Conservation (phyloP, 495 filamentous ascomycete species). For the Thermothielavioides terrestris region DNA sequence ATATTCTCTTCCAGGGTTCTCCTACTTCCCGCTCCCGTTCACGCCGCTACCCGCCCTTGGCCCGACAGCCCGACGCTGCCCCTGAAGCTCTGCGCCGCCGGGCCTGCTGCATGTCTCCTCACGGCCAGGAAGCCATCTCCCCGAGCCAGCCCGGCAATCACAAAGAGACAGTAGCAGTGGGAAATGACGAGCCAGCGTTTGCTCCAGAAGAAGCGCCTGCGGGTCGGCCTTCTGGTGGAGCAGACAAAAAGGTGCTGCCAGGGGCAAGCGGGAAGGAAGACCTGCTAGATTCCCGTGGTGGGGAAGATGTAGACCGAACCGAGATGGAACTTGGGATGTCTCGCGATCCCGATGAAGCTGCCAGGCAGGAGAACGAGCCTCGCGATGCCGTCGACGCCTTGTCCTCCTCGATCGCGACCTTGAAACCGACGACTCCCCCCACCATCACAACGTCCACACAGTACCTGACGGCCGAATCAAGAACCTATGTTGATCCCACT, state of each 20-base stretch:
- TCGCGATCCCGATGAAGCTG: neutral
- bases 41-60: neutral
- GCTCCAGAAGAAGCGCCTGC: neutral
- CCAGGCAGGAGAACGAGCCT: neutral
- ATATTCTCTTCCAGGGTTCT: too few species aligned
- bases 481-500: slow-evolving; percentile 54
- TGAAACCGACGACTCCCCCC: slow-evolving; percentile 35
- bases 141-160: slow-evolving; percentile 15
- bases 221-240: neutral
- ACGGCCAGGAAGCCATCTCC: slow-evolving; percentile 14
- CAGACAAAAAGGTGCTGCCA: neutral
- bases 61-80: neutral
- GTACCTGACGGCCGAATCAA: slow-evolving; percentile 33
- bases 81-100: neutral
- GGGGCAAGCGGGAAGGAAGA: slow-evolving; percentile 7
- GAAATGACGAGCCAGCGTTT: slow-evolving; percentile 11
- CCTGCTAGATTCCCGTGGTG: slow-evolving; percentile 6
- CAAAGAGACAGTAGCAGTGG: slow-evolving; percentile 8
- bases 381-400: slow-evolving; percentile 32
- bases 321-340: neutral
- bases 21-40: neutral
- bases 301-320: neutral
- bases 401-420: slow-evolving; percentile 45
- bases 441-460: slow-evolving; percentile 28
- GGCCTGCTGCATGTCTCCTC: slow-evolving; percentile 28